Conservation (phyloP, 2,329 filamentous ascomycete species). For the Xylariaceae sp. region DNA sequence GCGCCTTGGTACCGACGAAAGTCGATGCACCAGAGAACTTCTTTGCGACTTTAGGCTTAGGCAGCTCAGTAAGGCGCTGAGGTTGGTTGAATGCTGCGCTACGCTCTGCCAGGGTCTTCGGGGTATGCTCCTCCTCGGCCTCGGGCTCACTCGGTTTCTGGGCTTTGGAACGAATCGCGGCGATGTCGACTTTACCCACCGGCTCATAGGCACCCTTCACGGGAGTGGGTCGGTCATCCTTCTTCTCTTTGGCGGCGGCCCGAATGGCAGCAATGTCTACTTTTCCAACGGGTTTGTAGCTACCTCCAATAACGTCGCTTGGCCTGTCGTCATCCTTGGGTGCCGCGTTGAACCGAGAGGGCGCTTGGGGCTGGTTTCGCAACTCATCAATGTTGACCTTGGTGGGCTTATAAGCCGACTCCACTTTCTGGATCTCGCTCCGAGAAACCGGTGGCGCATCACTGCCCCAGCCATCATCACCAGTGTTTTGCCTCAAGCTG, state of each 20-base stretch:
- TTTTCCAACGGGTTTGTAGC: conserved; percentile 91
- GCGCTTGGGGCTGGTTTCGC: conserved; percentile 64
- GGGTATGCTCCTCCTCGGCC: conserved; percentile 38
- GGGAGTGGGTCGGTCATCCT: conserved; percentile 73
- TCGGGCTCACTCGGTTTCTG: conserved; percentile 53
- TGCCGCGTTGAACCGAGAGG: conserved; percentile 54
- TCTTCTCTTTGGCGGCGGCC: conserved; percentile 61
- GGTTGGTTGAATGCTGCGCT: conserved; percentile 68
- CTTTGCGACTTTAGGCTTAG: conserved; percentile 92
- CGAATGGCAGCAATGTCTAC: conserved; percentile 94
- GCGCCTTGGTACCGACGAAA: conserved; percentile 86
- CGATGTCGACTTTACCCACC: conserved; percentile 94
- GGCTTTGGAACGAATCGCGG: conserved; percentile 79
- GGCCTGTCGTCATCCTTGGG: conserved; percentile 41
- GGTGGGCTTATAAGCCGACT: conserved; percentile 87
- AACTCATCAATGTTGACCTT: conserved; percentile 91
- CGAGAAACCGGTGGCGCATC: conserved; percentile 90
- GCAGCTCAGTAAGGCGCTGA: conserved; percentile 77
- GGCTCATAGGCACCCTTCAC: conserved; percentile 95
- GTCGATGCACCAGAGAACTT: conserved; percentile 68
- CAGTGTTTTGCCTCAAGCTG: conserved; percentile 48
- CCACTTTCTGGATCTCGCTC: conserved; percentile 84
- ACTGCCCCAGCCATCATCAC: conserved; percentile 87
- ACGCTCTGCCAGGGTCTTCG: conserved; percentile 67
- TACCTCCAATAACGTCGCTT: conserved; percentile 70